Conservation (phyloP, 2,329 filamentous ascomycete genomes). For the Apiospora rasikravindrae region DNA sequence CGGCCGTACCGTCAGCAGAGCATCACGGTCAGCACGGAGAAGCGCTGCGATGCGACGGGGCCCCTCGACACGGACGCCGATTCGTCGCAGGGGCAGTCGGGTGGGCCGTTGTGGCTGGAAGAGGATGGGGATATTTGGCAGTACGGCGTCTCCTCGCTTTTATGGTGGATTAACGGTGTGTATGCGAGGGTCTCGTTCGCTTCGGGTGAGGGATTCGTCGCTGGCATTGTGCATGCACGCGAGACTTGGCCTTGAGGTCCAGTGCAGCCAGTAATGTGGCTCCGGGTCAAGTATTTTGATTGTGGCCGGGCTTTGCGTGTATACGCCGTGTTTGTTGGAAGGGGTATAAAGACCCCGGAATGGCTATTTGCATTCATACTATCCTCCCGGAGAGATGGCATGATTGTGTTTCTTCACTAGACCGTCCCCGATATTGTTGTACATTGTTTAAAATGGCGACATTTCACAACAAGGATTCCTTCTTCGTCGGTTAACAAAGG, state of each 20-base stretch:
- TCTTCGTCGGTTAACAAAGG: not conserved
- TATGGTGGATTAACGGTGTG: not conserved
- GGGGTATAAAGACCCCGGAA: too few relatives aligned
- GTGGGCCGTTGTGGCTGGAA: conserved; percentile 19
- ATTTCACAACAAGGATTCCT: not conserved
- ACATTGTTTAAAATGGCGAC: not conserved
- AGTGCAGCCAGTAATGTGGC: too few relatives aligned
- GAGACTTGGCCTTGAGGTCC: not conserved
- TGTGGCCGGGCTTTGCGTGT: too few relatives aligned
- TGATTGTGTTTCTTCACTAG: not conserved
- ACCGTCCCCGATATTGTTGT: not conserved
- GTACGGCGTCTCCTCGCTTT: not conserved
- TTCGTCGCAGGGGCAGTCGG: conserved; percentile 10
- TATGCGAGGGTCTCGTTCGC: not conserved
- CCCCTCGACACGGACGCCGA: conserved; percentile 21
- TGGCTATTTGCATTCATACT: not conserved
- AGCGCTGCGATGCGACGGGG: conserved; percentile 17
- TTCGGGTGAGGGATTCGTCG: not conserved
- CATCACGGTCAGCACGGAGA: conserved; percentile 1
- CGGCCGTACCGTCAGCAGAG: conserved; percentile 17
- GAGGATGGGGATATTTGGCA: conserved; percentile 4
- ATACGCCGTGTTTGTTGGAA: too few relatives aligned
- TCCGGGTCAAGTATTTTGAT: too few relatives aligned
- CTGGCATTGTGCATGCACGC: not conserved
- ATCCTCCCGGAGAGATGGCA: too few relatives aligned